phyloP scores from a whole-genome alignment of 2,329 filamentous ascomycete genomes.

The Sporothrix humicola region DNA sequence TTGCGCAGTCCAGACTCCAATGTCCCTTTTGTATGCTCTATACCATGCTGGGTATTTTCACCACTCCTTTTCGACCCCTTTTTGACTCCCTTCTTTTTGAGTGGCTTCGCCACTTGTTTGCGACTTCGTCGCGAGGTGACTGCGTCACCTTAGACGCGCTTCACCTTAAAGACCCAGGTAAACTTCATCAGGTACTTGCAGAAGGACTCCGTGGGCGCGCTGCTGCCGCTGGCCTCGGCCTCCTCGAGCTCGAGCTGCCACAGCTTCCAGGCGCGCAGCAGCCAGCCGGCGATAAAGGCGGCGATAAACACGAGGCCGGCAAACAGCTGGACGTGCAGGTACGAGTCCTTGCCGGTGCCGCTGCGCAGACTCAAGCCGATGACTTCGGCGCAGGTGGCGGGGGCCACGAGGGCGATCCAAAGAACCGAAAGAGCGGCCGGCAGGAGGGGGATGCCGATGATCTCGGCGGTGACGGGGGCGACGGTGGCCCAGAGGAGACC shows the following conservation, averaged over 20 bases:
- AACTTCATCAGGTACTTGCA: slow-evolving; percentile 35
- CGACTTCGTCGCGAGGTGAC: too few species aligned
- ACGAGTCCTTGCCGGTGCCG: slow-evolving; percentile 49
- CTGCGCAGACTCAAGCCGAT: slow-evolving; percentile 61
- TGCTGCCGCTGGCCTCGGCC: neutral
- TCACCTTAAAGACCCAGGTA: slow-evolving; percentile 35
- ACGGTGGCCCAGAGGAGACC: slow-evolving; percentile 75
- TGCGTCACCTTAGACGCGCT: neutral
- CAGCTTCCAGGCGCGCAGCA: slow-evolving; percentile 52
- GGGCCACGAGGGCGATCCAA: slow-evolving; percentile 74
- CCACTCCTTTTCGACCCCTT: neutral
- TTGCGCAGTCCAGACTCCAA: slow-evolving; percentile 6
- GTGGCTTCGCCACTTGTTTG: too few species aligned
- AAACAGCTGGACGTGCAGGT: slow-evolving; percentile 62
- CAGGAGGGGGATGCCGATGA: slow-evolving; percentile 72
- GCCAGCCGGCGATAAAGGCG: slow-evolving; percentile 56
- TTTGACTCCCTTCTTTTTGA: neutral
- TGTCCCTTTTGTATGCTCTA: neutral
- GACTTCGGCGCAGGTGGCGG: slow-evolving; percentile 70
- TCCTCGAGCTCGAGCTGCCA: slow-evolving; percentile 46
- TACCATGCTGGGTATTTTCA: neutral
- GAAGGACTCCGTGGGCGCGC: slow-evolving; percentile 21
- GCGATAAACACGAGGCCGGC: slow-evolving; percentile 65
- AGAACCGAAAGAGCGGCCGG: slow-evolving; percentile 71
- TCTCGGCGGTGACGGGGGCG: slow-evolving; percentile 72